Percentiles rank a stretch among this genome's conserved stretches.
phyloP scores from a whole-genome alignment of 108 stramenopile genomes.

The Parmales sp. region DNA sequence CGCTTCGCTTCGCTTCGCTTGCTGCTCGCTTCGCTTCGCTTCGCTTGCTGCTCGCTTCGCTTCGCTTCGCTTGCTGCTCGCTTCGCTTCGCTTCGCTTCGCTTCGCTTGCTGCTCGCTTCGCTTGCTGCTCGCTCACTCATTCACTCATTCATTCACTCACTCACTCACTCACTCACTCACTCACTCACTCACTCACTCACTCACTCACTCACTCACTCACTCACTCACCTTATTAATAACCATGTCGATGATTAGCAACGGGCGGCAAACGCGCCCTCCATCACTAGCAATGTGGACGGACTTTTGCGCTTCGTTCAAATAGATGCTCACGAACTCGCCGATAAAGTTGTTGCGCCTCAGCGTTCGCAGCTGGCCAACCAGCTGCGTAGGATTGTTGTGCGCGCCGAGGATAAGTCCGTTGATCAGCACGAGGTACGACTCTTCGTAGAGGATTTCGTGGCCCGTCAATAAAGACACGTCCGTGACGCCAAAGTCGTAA shows the following conservation, averaged over 20 bases:
- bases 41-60: no score
- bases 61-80: no score
- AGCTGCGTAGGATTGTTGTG: conserved; percentile 62
- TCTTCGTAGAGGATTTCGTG: conserved; percentile 68
- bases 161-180: no score
- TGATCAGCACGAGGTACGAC: conserved; percentile 85
- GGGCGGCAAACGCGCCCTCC: conserved; percentile 97
- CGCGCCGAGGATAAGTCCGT: conserved; percentile 86
- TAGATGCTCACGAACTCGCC: conserved; percentile 96
- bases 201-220: no score
- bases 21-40: no score
- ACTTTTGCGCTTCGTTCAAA: conserved; percentile 80
- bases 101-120: no score
- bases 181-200: no score
- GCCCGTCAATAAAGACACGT: conserved; percentile 76
- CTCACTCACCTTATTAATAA: no score
- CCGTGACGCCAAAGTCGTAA: conserved; percentile 89
- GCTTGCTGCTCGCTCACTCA: no score
- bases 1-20: no score
- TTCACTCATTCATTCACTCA: no score
- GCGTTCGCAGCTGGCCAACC: conserved; percentile 57
- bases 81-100: no score
- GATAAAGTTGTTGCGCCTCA: conserved; percentile 76
- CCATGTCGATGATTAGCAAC: conserved; percentile 80
- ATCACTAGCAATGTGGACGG: conserved; percentile 93